Percentiles rank a stretch among this genome's conserved stretches.
phyloP scores from a whole-genome alignment of 495 filamentous ascomycete species.

The Aspergillus cristatus region DNA sequence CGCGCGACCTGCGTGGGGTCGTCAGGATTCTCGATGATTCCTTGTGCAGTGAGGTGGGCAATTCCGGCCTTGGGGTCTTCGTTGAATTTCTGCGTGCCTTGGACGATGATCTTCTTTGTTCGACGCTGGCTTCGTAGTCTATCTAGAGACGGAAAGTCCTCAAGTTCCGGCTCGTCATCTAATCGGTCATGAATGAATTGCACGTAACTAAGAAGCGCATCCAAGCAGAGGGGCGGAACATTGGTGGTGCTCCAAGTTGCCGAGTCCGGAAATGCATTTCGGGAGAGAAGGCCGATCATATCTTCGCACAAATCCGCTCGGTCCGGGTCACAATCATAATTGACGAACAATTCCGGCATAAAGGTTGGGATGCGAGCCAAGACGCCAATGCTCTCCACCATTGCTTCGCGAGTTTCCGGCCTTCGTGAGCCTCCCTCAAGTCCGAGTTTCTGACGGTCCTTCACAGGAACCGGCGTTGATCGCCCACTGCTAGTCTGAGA shows the following conservation, averaged over 20 bases:
- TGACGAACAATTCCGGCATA: slow-evolving; percentile 91
- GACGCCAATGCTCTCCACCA: slow-evolving; percentile 94
- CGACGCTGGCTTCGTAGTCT: slow-evolving; percentile 57
- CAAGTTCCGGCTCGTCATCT: slow-evolving; percentile 53
- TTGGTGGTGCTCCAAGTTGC: slow-evolving; percentile 99
- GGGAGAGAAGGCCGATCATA: slow-evolving; percentile 81
- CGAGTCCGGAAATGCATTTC: slow-evolving; percentile 94
- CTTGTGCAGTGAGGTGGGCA: slow-evolving; percentile 71
- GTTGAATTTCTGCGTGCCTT: slow-evolving; percentile 87
- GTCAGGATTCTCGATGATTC: slow-evolving; percentile 67
- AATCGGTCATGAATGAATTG: slow-evolving; percentile 85
- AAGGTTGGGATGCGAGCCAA: slow-evolving; percentile 86
- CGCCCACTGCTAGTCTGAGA: slow-evolving; percentile 73
- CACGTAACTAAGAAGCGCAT: slow-evolving; percentile 82
- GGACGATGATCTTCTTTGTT: slow-evolving; percentile 80
- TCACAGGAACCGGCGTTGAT: slow-evolving; percentile 86
- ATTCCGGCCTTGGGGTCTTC: slow-evolving; percentile 87
- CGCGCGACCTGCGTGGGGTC: slow-evolving; percentile 64
- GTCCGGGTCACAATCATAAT: slow-evolving; percentile 96
- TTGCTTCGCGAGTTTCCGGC: slow-evolving; percentile 91
- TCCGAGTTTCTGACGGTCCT: slow-evolving; percentile 86
- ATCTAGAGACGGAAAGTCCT: slow-evolving; percentile 58
- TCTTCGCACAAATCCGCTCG: slow-evolving; percentile 90
- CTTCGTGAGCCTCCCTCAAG: slow-evolving; percentile 87
- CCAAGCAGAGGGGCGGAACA: slow-evolving; percentile 89